phyloP scores from a whole-genome alignment of 768 basidiomycete genomes.

The Rhizopogon salebrosus region DNA sequence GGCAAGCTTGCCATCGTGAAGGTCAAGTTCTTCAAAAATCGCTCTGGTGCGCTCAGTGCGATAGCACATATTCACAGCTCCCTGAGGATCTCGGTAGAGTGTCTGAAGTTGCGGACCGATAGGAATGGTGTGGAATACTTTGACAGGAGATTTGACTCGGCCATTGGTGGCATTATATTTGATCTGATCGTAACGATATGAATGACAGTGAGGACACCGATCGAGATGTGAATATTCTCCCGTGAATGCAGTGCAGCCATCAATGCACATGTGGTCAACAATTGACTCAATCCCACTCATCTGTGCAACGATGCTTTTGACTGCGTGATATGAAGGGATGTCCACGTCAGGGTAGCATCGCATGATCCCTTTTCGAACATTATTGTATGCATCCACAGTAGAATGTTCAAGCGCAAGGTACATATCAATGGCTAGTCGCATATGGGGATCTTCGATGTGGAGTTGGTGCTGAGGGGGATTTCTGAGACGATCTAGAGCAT shows the following conservation, averaged over 20 bases:
- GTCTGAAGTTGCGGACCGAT: slow-evolving; percentile 14
- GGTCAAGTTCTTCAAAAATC: not conserved
- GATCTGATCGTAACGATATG: not conserved
- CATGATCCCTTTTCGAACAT: not conserved
- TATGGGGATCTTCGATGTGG: not conserved
- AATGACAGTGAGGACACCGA: slow-evolving; percentile 6
- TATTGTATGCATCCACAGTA: slow-evolving; percentile 2
- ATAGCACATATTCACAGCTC: slow-evolving; percentile 8
- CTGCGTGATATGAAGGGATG: slow-evolving; percentile 10
- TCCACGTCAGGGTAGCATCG: not conserved
- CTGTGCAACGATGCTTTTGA: slow-evolving; percentile 1
- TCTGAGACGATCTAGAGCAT: not conserved
- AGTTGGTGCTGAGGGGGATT: slow-evolving; percentile 2
- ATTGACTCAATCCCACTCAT: not conserved
- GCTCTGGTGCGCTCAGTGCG: not conserved
- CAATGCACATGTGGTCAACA: slow-evolving; percentile 1
- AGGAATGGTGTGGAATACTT: slow-evolving; percentile 10
- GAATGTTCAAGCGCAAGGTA: slow-evolving; percentile 5
- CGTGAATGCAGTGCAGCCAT: slow-evolving; percentile 12
- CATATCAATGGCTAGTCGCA: not conserved
- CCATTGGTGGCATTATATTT: not conserved
- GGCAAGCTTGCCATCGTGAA: not conserved
- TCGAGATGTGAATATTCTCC: slow-evolving; percentile 9
- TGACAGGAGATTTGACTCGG: slow-evolving; percentile 2
- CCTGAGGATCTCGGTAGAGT: not conserved